Conservation (phyloP, 306 rosid species). For the Malus domestica region DNA sequence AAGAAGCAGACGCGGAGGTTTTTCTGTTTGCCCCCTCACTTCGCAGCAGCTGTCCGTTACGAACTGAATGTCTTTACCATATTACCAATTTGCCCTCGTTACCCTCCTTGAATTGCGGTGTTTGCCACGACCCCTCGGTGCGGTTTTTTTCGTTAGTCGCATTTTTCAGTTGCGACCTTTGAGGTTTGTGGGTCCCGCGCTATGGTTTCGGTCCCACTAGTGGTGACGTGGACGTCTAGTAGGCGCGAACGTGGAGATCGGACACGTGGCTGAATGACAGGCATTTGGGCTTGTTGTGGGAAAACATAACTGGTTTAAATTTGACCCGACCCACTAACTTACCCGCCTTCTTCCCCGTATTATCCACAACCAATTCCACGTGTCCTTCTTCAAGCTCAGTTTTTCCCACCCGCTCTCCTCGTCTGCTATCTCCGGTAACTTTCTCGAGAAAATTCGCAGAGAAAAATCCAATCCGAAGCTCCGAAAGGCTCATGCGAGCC, state of each 20-base stretch:
- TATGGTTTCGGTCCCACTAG: background rate
- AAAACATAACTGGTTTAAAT: background rate
- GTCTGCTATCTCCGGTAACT: conserved; percentile 5
- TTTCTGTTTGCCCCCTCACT: conserved; percentile 30
- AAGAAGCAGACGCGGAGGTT: conserved; percentile 33
- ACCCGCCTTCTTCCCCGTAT: conserved; percentile 19
- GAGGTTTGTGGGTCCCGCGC: background rate
- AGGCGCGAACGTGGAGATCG: background rate
- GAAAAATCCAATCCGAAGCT: background rate
- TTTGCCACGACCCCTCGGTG: conserved; percentile 29
- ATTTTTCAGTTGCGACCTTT: too few species aligned
- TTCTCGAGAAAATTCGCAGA: conserved; percentile 7
- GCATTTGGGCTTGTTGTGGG: background rate
- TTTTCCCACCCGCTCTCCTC: conserved; percentile 2
- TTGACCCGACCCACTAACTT: background rate
- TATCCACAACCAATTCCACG: conserved; percentile 63
- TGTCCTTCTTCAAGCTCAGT: conserved; percentile 40
- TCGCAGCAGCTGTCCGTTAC: conserved; percentile 32
- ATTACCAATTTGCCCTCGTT: conserved; percentile 29
- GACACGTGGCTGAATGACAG: conserved; percentile 6
- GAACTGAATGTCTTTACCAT: conserved; percentile 12
- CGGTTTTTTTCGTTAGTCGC: background rate
- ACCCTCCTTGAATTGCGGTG: conserved; percentile 4
- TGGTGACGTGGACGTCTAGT: background rate
- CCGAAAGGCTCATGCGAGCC: conserved; percentile 24